Base-by-base conservation (phyloP, 1,139 yeast species). In the Suhomyces yuchorum region DNA sequence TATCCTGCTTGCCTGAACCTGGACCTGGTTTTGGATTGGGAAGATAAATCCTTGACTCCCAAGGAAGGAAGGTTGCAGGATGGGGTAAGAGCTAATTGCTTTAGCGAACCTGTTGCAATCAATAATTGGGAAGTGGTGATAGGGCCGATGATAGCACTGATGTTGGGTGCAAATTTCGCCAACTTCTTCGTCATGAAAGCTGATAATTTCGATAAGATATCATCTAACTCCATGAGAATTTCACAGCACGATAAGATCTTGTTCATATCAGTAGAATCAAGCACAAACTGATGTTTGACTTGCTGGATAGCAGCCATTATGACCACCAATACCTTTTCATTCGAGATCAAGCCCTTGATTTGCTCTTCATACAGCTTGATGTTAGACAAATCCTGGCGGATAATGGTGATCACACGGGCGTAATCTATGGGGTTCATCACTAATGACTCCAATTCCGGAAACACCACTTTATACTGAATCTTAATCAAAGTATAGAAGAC, bases 41-140 rank as follows among this genome's bases (percentile, higher is more conserved):
- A 61, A 19, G 81, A 76, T 18, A 82, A 67, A 50, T 80, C 77
- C 54, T 81, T 80, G 15, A 84, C 81, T 0, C 97, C 97, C 35
- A 90, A 64, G 0, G 96, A 81, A 0, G 96, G 84, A 8, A 93
- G 61, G 61, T 93, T 93, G 56, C 97, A 87, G 4, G 96, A 78
- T 0, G 97, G 97, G 0, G 90, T 82, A 33, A 70, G 68, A 3
- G 92, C 82, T 12, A 93, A 66, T 11, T 81, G 85, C n/a, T 71
- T 70, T 11, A 93, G 63, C 0, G 96, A 91, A 1, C 96, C 96
- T 0, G 82, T 71, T 19, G 81, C 76, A 1, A 90, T 80, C 38
- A 93, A 67, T 11, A 93, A 66, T 58, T 87, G 91, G 0, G 96
- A 85, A 0, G 96, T 82, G 0, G 89, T 80, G 3, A 80, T 72